Percentiles rank a stretch among this genome's conserved stretches.
These are phyloP conservation scores for Macrophomina phaseolina DNA, from an alignment of 2,329 filamentous ascomycete species.

Conservation along the genomic window DNA sequence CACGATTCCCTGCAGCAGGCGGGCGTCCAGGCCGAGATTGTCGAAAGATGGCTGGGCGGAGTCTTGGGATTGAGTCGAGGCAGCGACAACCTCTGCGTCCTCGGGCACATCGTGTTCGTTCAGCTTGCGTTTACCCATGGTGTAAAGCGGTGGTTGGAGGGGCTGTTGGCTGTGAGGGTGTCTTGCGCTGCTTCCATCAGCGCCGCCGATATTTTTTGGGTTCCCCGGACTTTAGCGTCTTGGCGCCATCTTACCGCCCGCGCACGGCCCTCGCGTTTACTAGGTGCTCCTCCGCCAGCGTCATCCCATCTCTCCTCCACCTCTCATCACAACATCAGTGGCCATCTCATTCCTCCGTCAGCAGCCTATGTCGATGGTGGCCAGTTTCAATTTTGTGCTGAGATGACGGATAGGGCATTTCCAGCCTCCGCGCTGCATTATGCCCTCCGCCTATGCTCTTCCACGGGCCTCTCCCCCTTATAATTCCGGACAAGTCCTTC, in stretches of 20 bases:
- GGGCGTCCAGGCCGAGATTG: conserved; percentile 78
- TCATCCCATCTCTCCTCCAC: conserved; percentile 4
- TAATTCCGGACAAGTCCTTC: too few relatives aligned
- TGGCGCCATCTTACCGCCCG: conserved; percentile 16
- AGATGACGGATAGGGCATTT: too few relatives aligned
- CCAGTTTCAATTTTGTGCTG: too few relatives aligned
- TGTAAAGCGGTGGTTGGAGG: neutral
- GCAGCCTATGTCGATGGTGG: too few relatives aligned
- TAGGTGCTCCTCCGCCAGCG: neutral
- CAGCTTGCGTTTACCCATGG: conserved; percentile 53
- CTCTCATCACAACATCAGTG: neutral
- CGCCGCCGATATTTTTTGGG: conserved; percentile 22
- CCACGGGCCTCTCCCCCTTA: too few relatives aligned
- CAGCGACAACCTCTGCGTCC: conserved; percentile 30
- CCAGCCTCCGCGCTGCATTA: too few relatives aligned
- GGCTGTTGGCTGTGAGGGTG: neutral
- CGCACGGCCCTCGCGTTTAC: neutral
- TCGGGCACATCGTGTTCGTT: conserved; percentile 56
- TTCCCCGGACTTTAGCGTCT: conserved; percentile 6
- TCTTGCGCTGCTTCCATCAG: neutral
- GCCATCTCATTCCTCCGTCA: neutral
- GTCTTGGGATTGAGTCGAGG: neutral
- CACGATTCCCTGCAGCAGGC: conserved; percentile 83
- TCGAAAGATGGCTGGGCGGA: conserved; percentile 61
- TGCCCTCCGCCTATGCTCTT: too few relatives aligned